phyloP scores from a whole-genome alignment of 208 protist genomes.

The Leishmania major region DNA sequence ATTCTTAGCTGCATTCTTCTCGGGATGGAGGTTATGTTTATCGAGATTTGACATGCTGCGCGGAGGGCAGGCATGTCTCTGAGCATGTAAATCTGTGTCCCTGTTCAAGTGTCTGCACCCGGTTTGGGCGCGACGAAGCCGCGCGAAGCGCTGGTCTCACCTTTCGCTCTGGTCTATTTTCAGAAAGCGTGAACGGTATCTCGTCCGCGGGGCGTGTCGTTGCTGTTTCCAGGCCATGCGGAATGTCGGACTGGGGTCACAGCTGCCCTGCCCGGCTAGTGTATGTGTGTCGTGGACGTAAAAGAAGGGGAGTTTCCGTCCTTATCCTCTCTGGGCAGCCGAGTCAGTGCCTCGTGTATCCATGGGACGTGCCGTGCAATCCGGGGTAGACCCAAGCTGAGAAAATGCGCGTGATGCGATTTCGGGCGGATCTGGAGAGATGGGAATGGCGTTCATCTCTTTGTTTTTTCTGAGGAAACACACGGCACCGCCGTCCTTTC shows the following conservation, averaged over 20 bases:
- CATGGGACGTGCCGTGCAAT: neutral
- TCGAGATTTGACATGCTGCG: constrained; percentile 61
- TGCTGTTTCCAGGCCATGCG: neutral
- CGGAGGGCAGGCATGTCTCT: neutral
- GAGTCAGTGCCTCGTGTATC: neutral
- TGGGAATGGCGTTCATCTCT: neutral
- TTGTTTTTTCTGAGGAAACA: neutral
- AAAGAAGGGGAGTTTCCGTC: neutral
- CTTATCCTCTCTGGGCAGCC: neutral
- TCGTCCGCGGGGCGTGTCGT: neutral
- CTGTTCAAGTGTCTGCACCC: neutral
- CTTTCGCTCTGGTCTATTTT: neutral
- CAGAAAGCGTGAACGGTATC: neutral
- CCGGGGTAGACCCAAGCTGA: neutral
- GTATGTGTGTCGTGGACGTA: neutral
- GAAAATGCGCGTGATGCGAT: neutral
- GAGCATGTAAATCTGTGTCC: neutral
- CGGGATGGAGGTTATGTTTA: constrained; percentile 86
- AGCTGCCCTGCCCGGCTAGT: neutral
- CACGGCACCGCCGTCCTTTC: neutral
- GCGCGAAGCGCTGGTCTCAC: neutral
- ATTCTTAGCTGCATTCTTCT: constrained; percentile 82
- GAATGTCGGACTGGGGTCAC: neutral
- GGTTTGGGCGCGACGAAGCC: neutral
- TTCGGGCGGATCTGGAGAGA: neutral